Evolutionary conservation across 2,329 filamentous ascomycete species (phyloP).

Genomic region (Hypoxylon sp.): DNA sequence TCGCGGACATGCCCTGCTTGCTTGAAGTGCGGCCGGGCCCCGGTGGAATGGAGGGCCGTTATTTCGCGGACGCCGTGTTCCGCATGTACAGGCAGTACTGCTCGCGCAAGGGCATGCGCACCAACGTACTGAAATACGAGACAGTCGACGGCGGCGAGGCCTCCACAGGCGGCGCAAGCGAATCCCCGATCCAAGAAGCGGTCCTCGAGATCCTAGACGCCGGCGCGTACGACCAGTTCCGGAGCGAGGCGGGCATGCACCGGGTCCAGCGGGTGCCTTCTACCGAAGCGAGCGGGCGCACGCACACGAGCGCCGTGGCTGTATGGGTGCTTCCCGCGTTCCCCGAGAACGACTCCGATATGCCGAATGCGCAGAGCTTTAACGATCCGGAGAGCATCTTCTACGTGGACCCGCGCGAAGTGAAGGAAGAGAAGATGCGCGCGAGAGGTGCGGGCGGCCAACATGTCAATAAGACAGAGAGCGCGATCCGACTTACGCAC

Average conservation of each 20-base stretch:
- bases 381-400: constrained; percentile 93
- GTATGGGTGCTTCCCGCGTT: constrained; percentile 94
- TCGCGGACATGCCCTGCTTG: constrained; percentile 89
- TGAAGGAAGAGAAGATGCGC: constrained; percentile 89
- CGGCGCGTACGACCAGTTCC: constrained; percentile 85
- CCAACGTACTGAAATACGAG: constrained; percentile 84
- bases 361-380: constrained; percentile 70
- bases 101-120: constrained; percentile 74
- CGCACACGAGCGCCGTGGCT: constrained; percentile 92
- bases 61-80: constrained; percentile 89
- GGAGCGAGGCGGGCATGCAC: constrained; percentile 94
- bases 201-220: constrained; percentile 84
- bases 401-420: constrained; percentile 87
- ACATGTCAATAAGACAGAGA: constrained; percentile 99
- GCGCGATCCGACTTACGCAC: constrained; percentile 93
- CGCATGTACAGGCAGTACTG: constrained; percentile 92
- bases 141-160: constrained; percentile 73
- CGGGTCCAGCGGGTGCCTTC: constrained; percentile 93
- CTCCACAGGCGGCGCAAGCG: constrained; percentile 66
- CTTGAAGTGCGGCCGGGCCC: constrained; percentile 93
- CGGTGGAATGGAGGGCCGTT: constrained; percentile 89
- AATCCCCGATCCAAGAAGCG: constrained; percentile 84
- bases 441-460: constrained; percentile 94
- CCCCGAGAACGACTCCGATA: constrained; percentile 67
- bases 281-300: constrained; percentile 91